Percentiles rank a stretch among this genome's conserved stretches.
Evolutionary conservation across 75 land plant genomes (phyloP).

Genomic region (Isoetes taiwanensis): DNA sequence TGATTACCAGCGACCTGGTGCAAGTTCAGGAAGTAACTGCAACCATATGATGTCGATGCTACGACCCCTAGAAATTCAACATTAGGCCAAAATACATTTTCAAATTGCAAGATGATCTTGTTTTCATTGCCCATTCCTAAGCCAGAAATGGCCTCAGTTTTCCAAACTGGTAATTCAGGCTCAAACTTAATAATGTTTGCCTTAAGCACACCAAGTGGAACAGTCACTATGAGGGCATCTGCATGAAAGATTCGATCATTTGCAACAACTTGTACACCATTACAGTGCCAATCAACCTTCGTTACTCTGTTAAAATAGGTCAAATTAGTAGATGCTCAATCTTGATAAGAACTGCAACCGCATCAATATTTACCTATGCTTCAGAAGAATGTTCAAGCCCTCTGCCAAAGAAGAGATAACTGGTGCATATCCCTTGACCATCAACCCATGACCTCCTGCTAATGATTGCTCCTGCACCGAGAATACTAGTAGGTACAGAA

Average conservation of each 20-base stretch:
- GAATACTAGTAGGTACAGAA: neutral
- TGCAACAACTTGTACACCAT: neutral
- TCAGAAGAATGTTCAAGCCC: neutral
- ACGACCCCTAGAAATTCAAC: conserved; percentile 10
- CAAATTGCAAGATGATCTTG: conserved; percentile 5
- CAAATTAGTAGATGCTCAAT: neutral
- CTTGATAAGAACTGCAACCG: neutral
- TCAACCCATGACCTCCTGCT: conserved; percentile 5
- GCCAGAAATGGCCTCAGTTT: neutral
- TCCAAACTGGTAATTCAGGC: conserved; percentile 6
- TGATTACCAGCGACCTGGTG: conserved; percentile 6
- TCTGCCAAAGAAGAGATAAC: neutral
- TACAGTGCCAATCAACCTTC: neutral
- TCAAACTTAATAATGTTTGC: conserved; percentile 8
- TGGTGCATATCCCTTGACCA: neutral
- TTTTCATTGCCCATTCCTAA: conserved; percentile 10
- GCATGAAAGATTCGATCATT: neutral
- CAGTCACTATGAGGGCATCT: neutral
- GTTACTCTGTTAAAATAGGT: neutral
- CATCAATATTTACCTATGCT: neutral
- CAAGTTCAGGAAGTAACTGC: conserved; percentile 11
- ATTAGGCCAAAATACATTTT: conserved; percentile 7
- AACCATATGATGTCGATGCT: conserved; percentile 7
- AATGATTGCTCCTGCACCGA: neutral
- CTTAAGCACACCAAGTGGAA: conserved; percentile 1